phyloP scores from a whole-genome alignment of 225 moss, liverwort and hornwort genomes.

The Lunularia cruciata region DNA sequence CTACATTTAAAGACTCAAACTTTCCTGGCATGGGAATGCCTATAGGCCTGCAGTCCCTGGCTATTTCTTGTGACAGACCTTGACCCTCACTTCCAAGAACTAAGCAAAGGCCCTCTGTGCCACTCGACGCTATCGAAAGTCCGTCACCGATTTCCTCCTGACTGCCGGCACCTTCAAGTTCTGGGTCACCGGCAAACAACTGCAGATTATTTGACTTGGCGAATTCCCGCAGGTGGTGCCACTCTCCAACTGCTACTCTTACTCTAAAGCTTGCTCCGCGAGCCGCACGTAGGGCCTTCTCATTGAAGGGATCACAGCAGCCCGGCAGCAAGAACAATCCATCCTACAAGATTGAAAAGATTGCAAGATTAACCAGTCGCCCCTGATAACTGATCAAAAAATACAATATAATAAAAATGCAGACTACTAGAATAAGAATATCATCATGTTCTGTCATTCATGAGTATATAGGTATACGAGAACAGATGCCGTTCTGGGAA shows the following conservation, averaged over 20 bases:
- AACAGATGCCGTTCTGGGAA: no score
- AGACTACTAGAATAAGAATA: no score
- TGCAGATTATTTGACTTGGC: slow-evolving; percentile 56
- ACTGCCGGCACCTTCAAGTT: slow-evolving; percentile 20
- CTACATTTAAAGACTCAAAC: slow-evolving; percentile 91
- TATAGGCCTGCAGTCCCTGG: slow-evolving; percentile 57
- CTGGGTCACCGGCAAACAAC: slow-evolving; percentile 81
- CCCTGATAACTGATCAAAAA: no score
- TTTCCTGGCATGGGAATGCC: slow-evolving; percentile 90
- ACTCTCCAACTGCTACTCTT: slow-evolving; percentile 66
- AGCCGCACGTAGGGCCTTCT: slow-evolving; percentile 89
- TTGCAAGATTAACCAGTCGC: no score
- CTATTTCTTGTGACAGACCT: slow-evolving; percentile 64
- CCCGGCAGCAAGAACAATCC: slow-evolving; percentile 82
- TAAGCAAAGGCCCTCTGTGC: slow-evolving; percentile 68
- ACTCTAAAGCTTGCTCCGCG: slow-evolving; percentile 79
- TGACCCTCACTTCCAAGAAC: slow-evolving; percentile 94
- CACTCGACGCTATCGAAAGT: slow-evolving; percentile 28
- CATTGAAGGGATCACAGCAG: slow-evolving; percentile 94
- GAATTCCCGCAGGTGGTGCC: slow-evolving; percentile 61
- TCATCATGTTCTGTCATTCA: no score
- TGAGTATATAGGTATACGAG: no score
- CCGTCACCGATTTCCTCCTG: slow-evolving; percentile 6
- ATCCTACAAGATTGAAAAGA: slow-evolving; percentile 59
- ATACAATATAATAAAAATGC: no score